Base-by-base conservation (phyloP, 129 eudicot species). In the Cynara cardunculus region DNA sequence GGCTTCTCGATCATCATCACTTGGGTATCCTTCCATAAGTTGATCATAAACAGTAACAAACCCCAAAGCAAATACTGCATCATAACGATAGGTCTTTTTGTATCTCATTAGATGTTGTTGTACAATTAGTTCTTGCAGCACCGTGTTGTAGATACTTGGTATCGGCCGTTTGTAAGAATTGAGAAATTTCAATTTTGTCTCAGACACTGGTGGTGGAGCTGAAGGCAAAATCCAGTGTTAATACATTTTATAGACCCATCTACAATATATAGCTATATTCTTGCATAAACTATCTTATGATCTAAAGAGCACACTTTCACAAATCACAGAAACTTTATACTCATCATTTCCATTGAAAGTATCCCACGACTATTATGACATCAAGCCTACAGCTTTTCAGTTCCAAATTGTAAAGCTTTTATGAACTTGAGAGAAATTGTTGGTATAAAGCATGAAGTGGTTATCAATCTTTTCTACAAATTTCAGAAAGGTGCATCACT, bases 1-100 rank as follows among this genome's bases (percentile, higher is more conserved):
- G 49, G 91, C 92, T 5, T 85, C 89, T 22, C 91, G 86, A 61
- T 95, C 99, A 53, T 92, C 97, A 11, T 90, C 94, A 70, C 99
- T 88, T 1, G 96, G 97, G 84, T 95, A 95, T 4, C 99, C 99
- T 14, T 92, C 99, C 99, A 95, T 92, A 26, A 95, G 97, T 69
- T 89, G 94, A 86, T 95, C 99, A 77, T 92, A 95, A 31, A 95
- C 96, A 5, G 97, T 95, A 41, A 95, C 99, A 87, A 92, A 92
- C 18, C 99, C 99, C 24, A 95, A 93, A 9, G 99, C 99, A 75
- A 90, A 92, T 5, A 95, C 94, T 2, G 96, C 83, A 80, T 95
- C 99, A 44, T 95, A 92, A 10, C 82, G 85, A 71, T 89, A 90
- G 0, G 97, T 89, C 84, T 72, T 92, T 84, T 95, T 95, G 91